Base-by-base conservation (phyloP, 768 basidiomycete genomes). In the Tricholoma sp. region DNA sequence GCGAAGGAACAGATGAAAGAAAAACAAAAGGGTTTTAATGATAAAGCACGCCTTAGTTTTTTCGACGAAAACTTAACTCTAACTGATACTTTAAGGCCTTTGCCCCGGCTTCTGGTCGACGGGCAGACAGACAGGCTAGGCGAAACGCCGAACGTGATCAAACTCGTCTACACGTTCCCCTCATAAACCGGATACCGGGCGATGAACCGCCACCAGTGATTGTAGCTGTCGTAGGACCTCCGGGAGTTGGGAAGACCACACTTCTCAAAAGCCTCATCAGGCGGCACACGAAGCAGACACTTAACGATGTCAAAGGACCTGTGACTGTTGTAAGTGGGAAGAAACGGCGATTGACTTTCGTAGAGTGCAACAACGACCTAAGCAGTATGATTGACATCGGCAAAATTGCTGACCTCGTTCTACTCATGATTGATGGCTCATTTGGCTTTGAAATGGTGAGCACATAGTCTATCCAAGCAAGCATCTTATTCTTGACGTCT, bases 401-500 rank as follows among this genome's bases (percentile, higher is more conserved):
- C 54, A 99, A 99, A 73, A 84, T 98, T 56, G 97, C 92, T 7
- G 97, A 98, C 73, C 80, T 99, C 56, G 91, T 98, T 4, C 79
- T 99, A 45, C 84, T 99, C 60, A 95, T 98, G 94, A 88, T 98
- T 61, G 97, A 99, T 66, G 96, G 90, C 3, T 94, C 92, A 28
- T 98, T 94, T 70, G 97, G 97, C 4, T 96, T 98, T 62, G 97
- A 98, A 74, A 99, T 98, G 97, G 96, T 94, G 61, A 59, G 84
- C 65, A 1, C 4, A n/a, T 50, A 29, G 0, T 50, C 50, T 29
- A 6, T 1, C 49, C 31, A 52, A 48, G n/a, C n/a, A n/a, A 3
- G 39, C n/a, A 50, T 51, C 9, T 47, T 58, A 18, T 37, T 24
- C 31, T 49, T 33, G 50, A 49, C 4, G 13, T 44, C 32, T 32